Evolutionary conservation across 208 protist species (phyloP), one percentile per base, ranked within the genome.

Genomic region (Leishmania braziliensis): DNA sequence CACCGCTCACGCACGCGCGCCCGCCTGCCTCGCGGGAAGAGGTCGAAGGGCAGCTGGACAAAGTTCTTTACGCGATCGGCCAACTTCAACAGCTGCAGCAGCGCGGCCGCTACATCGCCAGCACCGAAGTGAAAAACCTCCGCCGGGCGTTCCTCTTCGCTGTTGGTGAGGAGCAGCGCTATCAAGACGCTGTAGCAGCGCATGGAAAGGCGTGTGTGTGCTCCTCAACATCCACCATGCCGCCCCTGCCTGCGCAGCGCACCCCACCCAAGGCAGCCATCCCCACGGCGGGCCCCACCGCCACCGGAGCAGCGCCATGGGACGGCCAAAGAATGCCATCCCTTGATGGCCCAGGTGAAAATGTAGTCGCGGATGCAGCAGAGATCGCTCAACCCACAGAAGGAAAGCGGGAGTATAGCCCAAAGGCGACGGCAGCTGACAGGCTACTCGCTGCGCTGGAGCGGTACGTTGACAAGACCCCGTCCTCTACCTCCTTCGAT

Each of bases 71-170:
- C 68, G 84, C 88, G 48, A 86, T 91, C 48, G 60, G 58, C 20
- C 88, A 87, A 53, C 86, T 94, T 29, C 83, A 90, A 78, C 84
- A 84, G 43, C 80, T 95, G 48, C 84, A 88, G 73, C 71, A 65
- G 18, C 81, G 80, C 20, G 79, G 81, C 2, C 83, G 78, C 10
- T 85, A 88, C 77, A 90, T 94, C 56, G 85, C 91, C 18, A 53
- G 80, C 54, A 76, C 82, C 33, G 92, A 96, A 78, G 86, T 96
- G 63, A 3, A 36, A 29, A 89, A 86, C 51, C 82, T 96, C 29
- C 90, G 91, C 39, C 86, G 87, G 26, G 89, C 92, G 5, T 93
- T 86, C 82, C 80, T 84, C 60, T 89, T 92, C 79, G 87, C 87
- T 6, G 81, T 88, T 3, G 81, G 86, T 6, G 89, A 90, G 70